Percentiles rank a stretch among this genome's conserved stretches.
These are phyloP conservation scores for Blastobotrys capitulatus DNA, from an alignment of 1,139 yeast genomes.

Conservation along the genomic window DNA sequence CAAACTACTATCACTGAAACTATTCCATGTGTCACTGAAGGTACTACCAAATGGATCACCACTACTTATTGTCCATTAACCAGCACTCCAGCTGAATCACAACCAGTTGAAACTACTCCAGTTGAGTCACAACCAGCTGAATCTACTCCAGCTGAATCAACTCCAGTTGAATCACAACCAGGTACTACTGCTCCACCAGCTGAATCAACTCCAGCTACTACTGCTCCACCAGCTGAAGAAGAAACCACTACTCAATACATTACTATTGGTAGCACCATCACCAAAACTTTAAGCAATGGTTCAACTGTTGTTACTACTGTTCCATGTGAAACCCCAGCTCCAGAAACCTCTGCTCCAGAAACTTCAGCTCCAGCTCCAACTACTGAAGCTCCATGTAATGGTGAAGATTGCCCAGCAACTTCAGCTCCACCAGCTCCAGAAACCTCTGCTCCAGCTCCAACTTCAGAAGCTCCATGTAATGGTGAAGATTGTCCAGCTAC, in stretches of 20 bases:
- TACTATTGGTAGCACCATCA: conserved; percentile 12
- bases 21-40: conserved; percentile 7
- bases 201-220: conserved; percentile 8
- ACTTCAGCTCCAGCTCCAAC: conserved; percentile 7
- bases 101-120: conserved; percentile 8
- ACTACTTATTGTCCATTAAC: conserved; percentile 14
- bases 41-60: conserved; percentile 6
- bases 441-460: conserved; percentile 1
- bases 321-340: conserved; percentile 4
- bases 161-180: conserved; percentile 11
- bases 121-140: conserved; percentile 5
- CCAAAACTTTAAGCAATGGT: conserved; percentile 12
- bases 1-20: conserved; percentile 13
- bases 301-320: conserved; percentile 8
- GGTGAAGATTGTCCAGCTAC: conserved; percentile 7
- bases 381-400: conserved; percentile 1
- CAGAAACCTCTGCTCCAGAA: conserved; percentile 5
- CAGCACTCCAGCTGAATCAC: conserved; percentile 6
- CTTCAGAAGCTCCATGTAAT: conserved; percentile 2
- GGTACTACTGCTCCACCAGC: conserved; percentile 8
- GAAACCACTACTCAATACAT: conserved; percentile 7
- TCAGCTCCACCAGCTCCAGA: conserved; percentile 9
- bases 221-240: conserved; percentile 10
- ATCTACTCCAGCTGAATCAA: conserved; percentile 2
- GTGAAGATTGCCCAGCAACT: too few relatives aligned